Evolutionary conservation across 352 stramenopile genomes (phyloP).

Genomic region (Phytopythium litorale): DNA sequence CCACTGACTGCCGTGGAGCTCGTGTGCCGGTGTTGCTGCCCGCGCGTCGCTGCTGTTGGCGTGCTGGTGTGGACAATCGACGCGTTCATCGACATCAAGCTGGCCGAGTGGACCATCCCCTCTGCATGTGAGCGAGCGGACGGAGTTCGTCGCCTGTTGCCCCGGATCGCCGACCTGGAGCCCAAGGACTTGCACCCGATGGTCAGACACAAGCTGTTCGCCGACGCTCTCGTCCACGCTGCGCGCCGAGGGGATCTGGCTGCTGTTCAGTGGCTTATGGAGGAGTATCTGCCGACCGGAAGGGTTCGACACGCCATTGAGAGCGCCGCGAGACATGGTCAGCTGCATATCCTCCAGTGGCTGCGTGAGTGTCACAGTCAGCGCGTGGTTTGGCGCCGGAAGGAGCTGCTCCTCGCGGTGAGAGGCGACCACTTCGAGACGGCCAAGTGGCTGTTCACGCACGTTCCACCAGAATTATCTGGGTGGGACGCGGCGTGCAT

Average conservation of each 20-base stretch:
- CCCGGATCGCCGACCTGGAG: not conserved
- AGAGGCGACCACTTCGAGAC: conserved; percentile 6
- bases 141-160: not conserved
- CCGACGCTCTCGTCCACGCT: not conserved
- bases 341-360: conserved; percentile 18
- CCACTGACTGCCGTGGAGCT: conserved; percentile 4
- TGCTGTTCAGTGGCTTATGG: conserved; percentile 2
- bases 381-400: conserved; percentile 7
- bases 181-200: not conserved
- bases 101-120: not conserved
- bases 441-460: not conserved
- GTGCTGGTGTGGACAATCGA: conserved; percentile 3
- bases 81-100: conserved; percentile 1
- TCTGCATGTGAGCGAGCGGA: not conserved
- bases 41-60: not conserved
- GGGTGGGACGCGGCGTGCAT: conserved; percentile 1
- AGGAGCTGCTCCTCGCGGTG: conserved; percentile 8
- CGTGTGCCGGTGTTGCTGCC: not conserved
- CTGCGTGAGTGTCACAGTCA: conserved; percentile 16
- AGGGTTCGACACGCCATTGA: conserved; percentile 27
- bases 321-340: conserved; percentile 17
- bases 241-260: conserved; percentile 2
- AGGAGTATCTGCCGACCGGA: conserved; percentile 11
- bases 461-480: no score
- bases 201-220: conserved; percentile 6